These are phyloP conservation scores for Forsythia suspensa DNA, from an alignment of 257 asterid genomes.

Conservation along the genomic window DNA sequence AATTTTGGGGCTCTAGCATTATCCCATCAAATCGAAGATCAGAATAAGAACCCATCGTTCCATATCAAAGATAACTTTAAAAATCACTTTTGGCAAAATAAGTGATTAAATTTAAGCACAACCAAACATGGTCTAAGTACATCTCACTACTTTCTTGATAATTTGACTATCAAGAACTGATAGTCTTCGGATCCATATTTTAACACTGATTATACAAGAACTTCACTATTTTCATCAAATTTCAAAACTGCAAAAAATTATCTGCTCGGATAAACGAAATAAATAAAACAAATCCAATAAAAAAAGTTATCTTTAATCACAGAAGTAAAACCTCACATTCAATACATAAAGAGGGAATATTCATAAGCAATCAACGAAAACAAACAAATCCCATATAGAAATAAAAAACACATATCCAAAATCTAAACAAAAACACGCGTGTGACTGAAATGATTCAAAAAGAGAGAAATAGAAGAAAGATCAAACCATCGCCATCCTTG, in stretches of 20 bases:
- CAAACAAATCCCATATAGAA: constrained; percentile 9
- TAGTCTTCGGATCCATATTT: neutral
- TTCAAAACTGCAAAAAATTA: neutral
- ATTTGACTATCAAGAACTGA: neutral
- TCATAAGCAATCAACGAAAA: neutral
- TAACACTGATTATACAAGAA: neutral
- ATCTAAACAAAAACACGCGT: neutral
- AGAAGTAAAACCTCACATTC: neutral
- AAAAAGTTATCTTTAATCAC: neutral
- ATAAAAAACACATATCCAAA: constrained; percentile 1
- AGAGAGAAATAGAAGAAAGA: neutral
- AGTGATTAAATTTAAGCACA: no score
- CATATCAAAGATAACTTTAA: no score
- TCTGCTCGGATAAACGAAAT: neutral
- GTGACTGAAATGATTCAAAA: neutral
- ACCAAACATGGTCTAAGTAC: no score
- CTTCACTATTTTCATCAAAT: neutral
- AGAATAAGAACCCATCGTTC: neutral
- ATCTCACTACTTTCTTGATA: neutral
- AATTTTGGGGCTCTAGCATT: neutral
- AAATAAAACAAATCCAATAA: neutral
- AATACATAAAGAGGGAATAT: neutral
- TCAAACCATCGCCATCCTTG: constrained; percentile 64
- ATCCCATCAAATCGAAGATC: neutral
- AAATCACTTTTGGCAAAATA: no score